Conservation (phyloP, 805 yeast species). For the Cyberlindnera subsufficiens region DNA sequence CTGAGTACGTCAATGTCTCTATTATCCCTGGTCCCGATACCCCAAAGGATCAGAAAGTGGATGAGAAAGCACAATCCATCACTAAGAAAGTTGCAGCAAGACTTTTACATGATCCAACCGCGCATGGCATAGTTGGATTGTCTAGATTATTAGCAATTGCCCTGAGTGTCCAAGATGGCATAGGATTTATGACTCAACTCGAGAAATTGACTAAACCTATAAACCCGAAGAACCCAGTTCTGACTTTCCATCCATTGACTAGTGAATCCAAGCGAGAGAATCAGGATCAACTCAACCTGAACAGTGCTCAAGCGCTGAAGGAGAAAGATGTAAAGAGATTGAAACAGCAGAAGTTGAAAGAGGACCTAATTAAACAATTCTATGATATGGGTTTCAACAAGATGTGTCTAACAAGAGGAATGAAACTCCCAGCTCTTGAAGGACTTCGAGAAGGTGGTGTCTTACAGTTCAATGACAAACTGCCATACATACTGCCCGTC, state of each 20-base stretch:
- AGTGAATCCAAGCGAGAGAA: slow-evolving; percentile 31
- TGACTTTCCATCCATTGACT: slow-evolving; percentile 51
- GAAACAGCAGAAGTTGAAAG: slow-evolving; percentile 17
- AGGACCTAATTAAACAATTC: slow-evolving; percentile 15
- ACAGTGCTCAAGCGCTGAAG: slow-evolving; percentile 13
- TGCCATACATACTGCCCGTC: slow-evolving; percentile 36
- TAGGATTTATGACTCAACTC: slow-evolving; percentile 51
- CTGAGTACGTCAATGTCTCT: slow-evolving; percentile 45
- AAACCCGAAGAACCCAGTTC: slow-evolving; percentile 29
- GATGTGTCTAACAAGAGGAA: slow-evolving; percentile 42
- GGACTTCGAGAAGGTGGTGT: slow-evolving; percentile 56
- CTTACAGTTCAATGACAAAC: slow-evolving; percentile 37
- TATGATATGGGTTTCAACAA: slow-evolving; percentile 13
- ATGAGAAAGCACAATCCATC: slow-evolving; percentile 5
- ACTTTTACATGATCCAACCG: slow-evolving; percentile 32
- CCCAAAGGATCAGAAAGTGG: slow-evolving; percentile 10
- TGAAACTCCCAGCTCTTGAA: slow-evolving; percentile 47
- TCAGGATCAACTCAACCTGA: slow-evolving; percentile 19
- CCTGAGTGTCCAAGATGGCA: slow-evolving; percentile 40
- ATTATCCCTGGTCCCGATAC: slow-evolving; percentile 46
- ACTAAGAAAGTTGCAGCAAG: slow-evolving; percentile 40
- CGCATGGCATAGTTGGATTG: slow-evolving; percentile 41
- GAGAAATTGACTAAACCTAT: slow-evolving; percentile 34
- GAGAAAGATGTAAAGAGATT: slow-evolving; percentile 19
- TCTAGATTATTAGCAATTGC: slow-evolving; percentile 51